Evolutionary conservation across 2,329 filamentous ascomycete genomes (phyloP).

Genomic region (Monilinia vaccinii-corymbosi): DNA sequence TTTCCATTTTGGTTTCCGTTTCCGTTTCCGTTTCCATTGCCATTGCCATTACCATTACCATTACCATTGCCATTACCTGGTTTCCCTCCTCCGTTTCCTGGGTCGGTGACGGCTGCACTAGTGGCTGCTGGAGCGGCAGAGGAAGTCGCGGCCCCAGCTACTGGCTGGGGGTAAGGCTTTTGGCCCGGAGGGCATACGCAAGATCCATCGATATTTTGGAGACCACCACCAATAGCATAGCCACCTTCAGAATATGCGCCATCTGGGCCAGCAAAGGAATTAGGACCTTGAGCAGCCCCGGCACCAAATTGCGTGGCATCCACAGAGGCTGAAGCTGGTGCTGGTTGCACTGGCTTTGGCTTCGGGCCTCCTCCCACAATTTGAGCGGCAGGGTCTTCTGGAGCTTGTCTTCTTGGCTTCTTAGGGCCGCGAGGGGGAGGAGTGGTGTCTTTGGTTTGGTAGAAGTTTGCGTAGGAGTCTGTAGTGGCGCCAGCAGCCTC

Average conservation of each 20-base stretch:
- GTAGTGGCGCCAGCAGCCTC: neutral
- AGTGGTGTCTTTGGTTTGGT: neutral
- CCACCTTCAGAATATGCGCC: neutral
- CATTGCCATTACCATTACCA: neutral
- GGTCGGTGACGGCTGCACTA: neutral
- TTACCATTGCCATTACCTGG: neutral
- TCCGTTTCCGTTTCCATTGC: neutral
- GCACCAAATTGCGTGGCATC: neutral
- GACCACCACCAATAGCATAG: neutral
- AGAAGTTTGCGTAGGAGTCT: neutral
- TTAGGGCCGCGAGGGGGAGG: too few species aligned
- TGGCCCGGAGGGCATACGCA: neutral
- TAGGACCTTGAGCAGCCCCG: neutral
- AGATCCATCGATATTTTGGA: neutral
- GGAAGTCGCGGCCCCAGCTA: neutral
- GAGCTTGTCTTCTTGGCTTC: neutral
- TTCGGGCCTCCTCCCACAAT: neutral
- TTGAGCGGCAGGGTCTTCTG: neutral
- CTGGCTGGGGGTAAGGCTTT: neutral
- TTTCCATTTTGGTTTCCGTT: neutral
- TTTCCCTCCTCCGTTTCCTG: neutral
- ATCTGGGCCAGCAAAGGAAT: neutral
- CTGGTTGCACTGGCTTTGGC: neutral
- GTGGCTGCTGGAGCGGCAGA: neutral
- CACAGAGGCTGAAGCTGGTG: neutral